Evolutionary conservation across 441 rosid genomes (phyloP), one percentile per base, ranked within the genome.

Genomic region (Mallotus repandus): DNA sequence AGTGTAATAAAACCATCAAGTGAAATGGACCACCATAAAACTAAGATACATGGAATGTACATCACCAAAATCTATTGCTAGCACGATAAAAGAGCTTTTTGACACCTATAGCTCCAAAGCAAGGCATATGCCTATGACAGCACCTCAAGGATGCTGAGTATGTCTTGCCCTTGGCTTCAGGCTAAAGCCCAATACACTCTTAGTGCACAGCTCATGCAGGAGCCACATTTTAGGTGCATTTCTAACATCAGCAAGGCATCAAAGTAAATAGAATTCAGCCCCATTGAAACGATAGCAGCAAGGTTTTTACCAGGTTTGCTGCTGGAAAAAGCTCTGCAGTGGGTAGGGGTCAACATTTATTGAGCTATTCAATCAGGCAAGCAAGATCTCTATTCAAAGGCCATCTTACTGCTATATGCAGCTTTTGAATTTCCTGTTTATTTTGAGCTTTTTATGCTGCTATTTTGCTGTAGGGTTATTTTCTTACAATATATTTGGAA

Each of bases 261-360:
- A 70, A 22, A 2, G 45, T 14, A 22, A 41, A 12, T 45, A 15
- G 38, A 57, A 7, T 16, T 14, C 1, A 19, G 21, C 50, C 41
- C 12, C 35, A 55, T 53, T 53, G 8, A 68, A 68, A 57, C 25
- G 63, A 58, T n/a, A 29, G 21, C 25, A 22, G 63, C 41, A 58
- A 45, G 56, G 25, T 46, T 58, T 57, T 54, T 8, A 69, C 32
- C n/a, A 68, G 52, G 12, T 54, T 5, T 55, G 49, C 11, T 35
- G 52, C 62, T 68, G 71, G 59, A 54, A 55, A 69, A 56, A 38
- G 6, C 53, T 21, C 62, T 68, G 55, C 18, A 57, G 54, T n/a
- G 9, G 49, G 59, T 18, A 69, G 50, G 5, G 14, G 22, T 53
- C n/a, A 68, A 50, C 29, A 49, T 1, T 32, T 52, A 12, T 54